A percentile compares a stretch with the other conserved stretches of the same genome.
Evolutionary conservation across 805 yeast species (phyloP).

Genomic region (Lachancea dasiensis): DNA sequence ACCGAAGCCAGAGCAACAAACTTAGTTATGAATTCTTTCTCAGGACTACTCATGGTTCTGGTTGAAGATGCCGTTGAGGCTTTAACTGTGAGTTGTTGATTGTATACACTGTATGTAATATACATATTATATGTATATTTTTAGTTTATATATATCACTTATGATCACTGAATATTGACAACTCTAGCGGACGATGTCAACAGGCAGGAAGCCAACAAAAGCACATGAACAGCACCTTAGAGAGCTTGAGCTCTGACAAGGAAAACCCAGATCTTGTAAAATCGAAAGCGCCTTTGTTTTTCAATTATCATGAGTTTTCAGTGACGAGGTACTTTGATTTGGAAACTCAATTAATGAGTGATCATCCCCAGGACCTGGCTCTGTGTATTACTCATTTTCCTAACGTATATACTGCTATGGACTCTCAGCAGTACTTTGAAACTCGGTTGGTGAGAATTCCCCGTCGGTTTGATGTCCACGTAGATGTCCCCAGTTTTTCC

Average conservation of each 20-base stretch:
- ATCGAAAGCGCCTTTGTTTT: constrained; percentile 36
- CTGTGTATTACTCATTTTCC: constrained; percentile 64
- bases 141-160: too few relatives aligned
- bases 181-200: too few relatives aligned
- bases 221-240: constrained; percentile 13
- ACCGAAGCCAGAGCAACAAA: constrained; percentile 44
- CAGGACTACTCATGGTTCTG: constrained; percentile 19
- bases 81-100: too few relatives aligned
- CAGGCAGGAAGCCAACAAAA: not conserved
- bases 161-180: too few relatives aligned
- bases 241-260: constrained; percentile 12
- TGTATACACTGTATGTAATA: not conserved
- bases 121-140: too few relatives aligned
- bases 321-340: constrained; percentile 31
- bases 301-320: constrained; percentile 63
- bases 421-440: constrained; percentile 26
- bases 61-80: not conserved
- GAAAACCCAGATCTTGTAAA: constrained; percentile 6
- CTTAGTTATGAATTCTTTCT: constrained; percentile 43
- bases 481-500: constrained; percentile 50
- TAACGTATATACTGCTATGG: constrained; percentile 39
- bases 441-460: constrained; percentile 67
- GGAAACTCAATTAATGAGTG: constrained; percentile 9
- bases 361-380: constrained; percentile 31
- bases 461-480: constrained; percentile 38